Evolutionary conservation across 78 protist genomes (phyloP).

Genomic region (Cavenderia fasciculata): DNA sequence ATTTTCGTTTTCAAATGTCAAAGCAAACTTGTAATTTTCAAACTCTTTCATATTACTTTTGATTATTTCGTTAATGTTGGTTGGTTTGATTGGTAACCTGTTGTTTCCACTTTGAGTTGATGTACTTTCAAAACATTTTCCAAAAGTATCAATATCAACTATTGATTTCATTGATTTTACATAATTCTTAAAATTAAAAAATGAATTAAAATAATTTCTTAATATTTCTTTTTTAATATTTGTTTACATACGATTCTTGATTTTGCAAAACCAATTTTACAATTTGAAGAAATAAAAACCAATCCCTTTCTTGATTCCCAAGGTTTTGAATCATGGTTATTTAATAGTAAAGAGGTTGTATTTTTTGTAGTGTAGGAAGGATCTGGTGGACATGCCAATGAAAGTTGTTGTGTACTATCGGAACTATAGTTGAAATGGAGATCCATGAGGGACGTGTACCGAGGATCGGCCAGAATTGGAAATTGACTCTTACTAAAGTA

Average conservation of each 20-base stretch:
- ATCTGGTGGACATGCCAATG: slow-evolving; percentile 60
- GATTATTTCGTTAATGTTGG: slow-evolving; percentile 1
- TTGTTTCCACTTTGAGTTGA: background rate
- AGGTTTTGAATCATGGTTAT: background rate
- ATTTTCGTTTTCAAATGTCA: slow-evolving; percentile 65
- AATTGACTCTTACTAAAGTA: slow-evolving; percentile 2
- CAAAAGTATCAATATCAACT: slow-evolving; percentile 11
- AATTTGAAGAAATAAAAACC: slow-evolving; percentile 56
- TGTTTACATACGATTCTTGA: slow-evolving; percentile 50
- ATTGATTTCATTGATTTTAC: background rate
- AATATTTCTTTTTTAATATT: no score
- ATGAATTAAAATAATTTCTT: background rate
- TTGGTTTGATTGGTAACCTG: background rate
- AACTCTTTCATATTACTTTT: slow-evolving; percentile 8
- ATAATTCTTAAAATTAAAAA: background rate
- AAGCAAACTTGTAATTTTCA: slow-evolving; percentile 18
- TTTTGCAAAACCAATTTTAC: slow-evolving; percentile 9
- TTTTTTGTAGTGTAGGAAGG: background rate
- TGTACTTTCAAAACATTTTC: slow-evolving; percentile 11
- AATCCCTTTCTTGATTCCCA: background rate
- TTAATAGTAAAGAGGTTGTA: background rate
- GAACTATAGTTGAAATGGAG: background rate
- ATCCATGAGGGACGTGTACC: background rate
- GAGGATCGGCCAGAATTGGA: background rate
- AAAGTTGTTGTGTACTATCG: background rate